Percentiles rank a stretch among this genome's conserved stretches.
Conservation (phyloP, 352 stramenopile species). For the Hyaloperonospora arabidopsidis region DNA sequence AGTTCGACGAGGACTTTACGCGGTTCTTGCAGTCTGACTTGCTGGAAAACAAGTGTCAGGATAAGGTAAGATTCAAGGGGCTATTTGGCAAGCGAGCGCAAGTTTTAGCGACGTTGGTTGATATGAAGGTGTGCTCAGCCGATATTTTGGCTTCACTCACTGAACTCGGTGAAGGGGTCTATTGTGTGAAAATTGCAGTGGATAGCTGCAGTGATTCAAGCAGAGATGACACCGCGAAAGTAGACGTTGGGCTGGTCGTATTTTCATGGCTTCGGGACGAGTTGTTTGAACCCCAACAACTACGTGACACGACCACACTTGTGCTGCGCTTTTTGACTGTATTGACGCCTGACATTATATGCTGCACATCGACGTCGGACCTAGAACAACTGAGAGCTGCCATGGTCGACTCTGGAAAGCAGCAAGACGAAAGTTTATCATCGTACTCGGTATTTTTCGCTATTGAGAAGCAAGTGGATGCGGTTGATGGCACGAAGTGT, state of each 20-base stretch:
- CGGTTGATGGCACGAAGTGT: slow-evolving; percentile 33
- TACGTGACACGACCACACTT: slow-evolving; percentile 55
- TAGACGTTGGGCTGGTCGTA: slow-evolving; percentile 27
- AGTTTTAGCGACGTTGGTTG: slow-evolving; percentile 30
- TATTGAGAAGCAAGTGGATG: slow-evolving; percentile 44
- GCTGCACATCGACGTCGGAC: slow-evolving; percentile 21
- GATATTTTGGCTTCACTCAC: slow-evolving; percentile 25
- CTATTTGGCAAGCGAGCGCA: slow-evolving; percentile 58
- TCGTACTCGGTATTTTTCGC: slow-evolving; percentile 33
- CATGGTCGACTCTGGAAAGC: slow-evolving; percentile 7
- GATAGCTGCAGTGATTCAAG: background rate
- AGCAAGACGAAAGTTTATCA: slow-evolving; percentile 19
- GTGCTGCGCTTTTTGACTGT: slow-evolving; percentile 47
- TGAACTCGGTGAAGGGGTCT: slow-evolving; percentile 41
- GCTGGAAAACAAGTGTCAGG: slow-evolving; percentile 18
- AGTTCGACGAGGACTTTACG: slow-evolving; percentile 65
- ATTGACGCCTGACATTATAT: slow-evolving; percentile 27
- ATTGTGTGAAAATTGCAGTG: slow-evolving; percentile 29
- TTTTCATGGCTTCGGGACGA: slow-evolving; percentile 59
- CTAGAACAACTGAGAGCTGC: slow-evolving; percentile 14
- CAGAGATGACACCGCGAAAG: background rate
- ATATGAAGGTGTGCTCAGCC: slow-evolving; percentile 32
- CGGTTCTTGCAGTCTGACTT: slow-evolving; percentile 45
- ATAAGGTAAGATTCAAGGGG: slow-evolving; percentile 24
- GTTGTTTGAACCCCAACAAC: slow-evolving; percentile 30